Evolutionary conservation across 352 stramenopile species (phyloP).

Genomic region (Globisporangium acanthophoron): DNA sequence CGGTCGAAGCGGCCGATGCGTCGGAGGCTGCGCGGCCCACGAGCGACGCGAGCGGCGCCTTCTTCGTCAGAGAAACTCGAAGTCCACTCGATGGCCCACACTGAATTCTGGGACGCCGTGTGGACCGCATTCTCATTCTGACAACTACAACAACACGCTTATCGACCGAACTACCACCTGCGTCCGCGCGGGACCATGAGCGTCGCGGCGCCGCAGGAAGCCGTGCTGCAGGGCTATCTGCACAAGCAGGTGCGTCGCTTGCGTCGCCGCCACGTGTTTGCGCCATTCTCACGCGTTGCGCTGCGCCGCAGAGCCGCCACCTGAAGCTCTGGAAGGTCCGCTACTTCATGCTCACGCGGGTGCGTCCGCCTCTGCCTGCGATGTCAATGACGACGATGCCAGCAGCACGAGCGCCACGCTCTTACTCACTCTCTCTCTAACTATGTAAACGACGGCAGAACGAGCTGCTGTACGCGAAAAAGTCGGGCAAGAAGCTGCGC

Average conservation of each 20-base stretch:
- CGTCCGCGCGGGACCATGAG: conserved; percentile 25
- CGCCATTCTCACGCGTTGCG: background rate
- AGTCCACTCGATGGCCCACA: background rate
- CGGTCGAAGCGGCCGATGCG: background rate
- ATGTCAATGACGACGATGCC: too few relatives aligned
- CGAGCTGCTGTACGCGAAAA: conserved; percentile 76
- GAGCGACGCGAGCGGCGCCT: too few relatives aligned
- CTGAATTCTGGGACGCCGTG: background rate
- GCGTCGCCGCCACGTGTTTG: background rate
- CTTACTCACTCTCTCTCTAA: background rate
- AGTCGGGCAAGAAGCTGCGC: conserved; percentile 76
- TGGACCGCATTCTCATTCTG: background rate
- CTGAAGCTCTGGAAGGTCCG: conserved; percentile 84
- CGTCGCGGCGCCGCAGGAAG: conserved; percentile 34
- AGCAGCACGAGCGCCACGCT: background rate
- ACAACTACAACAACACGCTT: background rate
- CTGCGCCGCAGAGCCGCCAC: conserved; percentile 62
- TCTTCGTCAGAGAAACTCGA: background rate
- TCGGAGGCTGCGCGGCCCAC: too few relatives aligned
- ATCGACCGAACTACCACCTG: background rate
- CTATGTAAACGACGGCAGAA: conserved; percentile 20
- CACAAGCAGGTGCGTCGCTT: conserved; percentile 58
- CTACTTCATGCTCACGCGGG: conserved; percentile 79
- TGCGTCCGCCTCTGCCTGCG: conserved; percentile 12
- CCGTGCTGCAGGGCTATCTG: conserved; percentile 76